Evolutionary conservation across 75 land plant genomes (phyloP).

Genomic region (Pinus taeda): DNA sequence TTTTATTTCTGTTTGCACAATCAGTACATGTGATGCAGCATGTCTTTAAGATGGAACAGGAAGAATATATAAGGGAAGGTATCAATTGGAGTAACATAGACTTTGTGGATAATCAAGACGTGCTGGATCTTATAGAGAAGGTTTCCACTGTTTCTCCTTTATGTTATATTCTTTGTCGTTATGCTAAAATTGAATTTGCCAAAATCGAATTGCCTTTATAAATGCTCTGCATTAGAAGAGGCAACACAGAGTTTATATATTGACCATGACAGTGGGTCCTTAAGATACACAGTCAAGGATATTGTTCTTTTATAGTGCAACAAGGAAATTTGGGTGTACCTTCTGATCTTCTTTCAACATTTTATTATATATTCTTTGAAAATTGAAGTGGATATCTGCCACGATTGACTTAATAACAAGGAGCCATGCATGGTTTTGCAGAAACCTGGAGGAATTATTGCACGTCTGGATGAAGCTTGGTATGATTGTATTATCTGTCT

Average conservation of each 20-base stretch:
- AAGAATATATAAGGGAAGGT: constrained; percentile 88
- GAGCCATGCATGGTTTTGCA: constrained; percentile 20
- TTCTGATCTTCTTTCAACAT: background rate
- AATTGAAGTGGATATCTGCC: background rate
- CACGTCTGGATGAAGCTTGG: constrained; percentile 80
- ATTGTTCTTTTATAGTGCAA: background rate
- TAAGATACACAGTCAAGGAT: background rate
- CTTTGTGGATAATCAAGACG: constrained; percentile 95
- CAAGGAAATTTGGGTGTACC: background rate
- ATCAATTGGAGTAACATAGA: constrained; percentile 97
- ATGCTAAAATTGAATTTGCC: background rate
- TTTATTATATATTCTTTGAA: background rate
- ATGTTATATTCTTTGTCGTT: background rate
- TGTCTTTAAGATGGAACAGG: constrained; percentile 98
- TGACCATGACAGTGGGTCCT: background rate
- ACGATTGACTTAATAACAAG: background rate
- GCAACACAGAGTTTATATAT: background rate
- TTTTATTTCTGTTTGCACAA: background rate
- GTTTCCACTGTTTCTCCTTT: constrained; percentile 22
- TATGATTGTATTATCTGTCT: constrained; percentile 17
- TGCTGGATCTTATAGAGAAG: constrained; percentile 88
- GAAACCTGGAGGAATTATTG: constrained; percentile 74
- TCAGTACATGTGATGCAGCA: constrained; percentile 49
- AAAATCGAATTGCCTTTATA: background rate
- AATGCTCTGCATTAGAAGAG: background rate